These are phyloP conservation scores for Ophiocordyceps robertsii DNA, from an alignment of 2,329 filamentous ascomycete genomes.

Conservation along the genomic window DNA sequence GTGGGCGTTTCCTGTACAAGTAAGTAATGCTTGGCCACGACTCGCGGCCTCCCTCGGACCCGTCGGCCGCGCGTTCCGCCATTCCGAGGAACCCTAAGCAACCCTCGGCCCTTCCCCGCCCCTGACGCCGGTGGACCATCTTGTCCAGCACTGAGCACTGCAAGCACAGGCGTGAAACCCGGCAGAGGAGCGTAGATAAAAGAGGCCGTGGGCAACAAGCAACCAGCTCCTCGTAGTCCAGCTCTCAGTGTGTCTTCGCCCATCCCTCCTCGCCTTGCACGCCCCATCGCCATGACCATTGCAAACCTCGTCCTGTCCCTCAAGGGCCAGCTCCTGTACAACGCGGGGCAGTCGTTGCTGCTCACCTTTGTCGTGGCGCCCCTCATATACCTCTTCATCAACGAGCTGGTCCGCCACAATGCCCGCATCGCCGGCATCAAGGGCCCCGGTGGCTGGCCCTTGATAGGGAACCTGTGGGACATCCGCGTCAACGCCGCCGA, in stretches of 20 bases:
- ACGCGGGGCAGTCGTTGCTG: constrained; percentile 9
- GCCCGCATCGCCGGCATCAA: constrained; percentile 30
- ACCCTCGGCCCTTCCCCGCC: too few species aligned
- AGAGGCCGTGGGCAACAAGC: too few species aligned
- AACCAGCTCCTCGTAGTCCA: too few species aligned
- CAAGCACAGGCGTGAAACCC: too few species aligned
- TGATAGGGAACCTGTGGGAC: constrained; percentile 42
- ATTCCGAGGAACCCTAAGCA: too few species aligned
- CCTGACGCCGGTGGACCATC: too few species aligned
- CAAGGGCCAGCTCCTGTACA: constrained; percentile 7
- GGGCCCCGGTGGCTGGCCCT: constrained; percentile 34
- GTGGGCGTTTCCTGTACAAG: too few species aligned
- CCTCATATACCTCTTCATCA: constrained; percentile 30
- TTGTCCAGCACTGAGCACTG: too few species aligned
- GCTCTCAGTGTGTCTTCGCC: too few species aligned
- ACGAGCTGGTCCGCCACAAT: constrained; percentile 31
- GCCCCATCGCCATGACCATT: constrained; percentile 11
- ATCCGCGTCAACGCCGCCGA: constrained; percentile 42
- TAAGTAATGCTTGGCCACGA: too few species aligned
- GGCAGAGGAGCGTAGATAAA: too few species aligned
- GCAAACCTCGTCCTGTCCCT: constrained; percentile 9
- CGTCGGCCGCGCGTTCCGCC: background rate
- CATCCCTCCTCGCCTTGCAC: too few species aligned
- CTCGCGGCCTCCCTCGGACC: background rate
- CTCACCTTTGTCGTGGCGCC: constrained; percentile 15